A percentile compares a stretch with the other conserved stretches of the same genome.
Evolutionary conservation across 108 stramenopile genomes (phyloP).

Genomic region (Mediolabrus comicus): DNA sequence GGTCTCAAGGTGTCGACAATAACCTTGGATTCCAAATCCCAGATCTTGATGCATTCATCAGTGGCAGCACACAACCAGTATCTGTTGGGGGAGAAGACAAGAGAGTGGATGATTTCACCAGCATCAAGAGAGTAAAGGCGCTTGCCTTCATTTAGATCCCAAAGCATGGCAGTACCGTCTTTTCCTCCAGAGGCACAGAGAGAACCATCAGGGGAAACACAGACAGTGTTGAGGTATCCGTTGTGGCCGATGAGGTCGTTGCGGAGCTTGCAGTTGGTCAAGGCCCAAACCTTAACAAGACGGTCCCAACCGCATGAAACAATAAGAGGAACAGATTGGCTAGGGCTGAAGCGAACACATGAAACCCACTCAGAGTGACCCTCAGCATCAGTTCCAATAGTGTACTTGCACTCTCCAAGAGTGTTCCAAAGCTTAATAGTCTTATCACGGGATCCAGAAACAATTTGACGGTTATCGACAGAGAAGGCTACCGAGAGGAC

Average conservation of each 20-base stretch:
- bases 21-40: conserved; percentile 99
- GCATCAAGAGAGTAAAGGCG: conserved; percentile 98
- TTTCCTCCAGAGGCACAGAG: conserved; percentile 99
- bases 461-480: conserved; percentile 99
- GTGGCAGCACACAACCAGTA: conserved; percentile 99
- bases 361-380: conserved; percentile 99
- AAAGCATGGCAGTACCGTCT: conserved; percentile 99
- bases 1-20: conserved; percentile 96
- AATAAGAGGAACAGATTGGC: conserved; percentile 91
- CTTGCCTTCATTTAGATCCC: conserved; percentile 99
- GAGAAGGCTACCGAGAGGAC: conserved; percentile 98
- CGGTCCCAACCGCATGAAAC: conserved; percentile 99
- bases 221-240: conserved; percentile 99
- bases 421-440: conserved; percentile 99
- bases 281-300: conserved; percentile 99
- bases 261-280: conserved; percentile 98
- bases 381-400: conserved; percentile 77
- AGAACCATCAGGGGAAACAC: conserved; percentile 98
- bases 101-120: conserved; percentile 97
- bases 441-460: conserved; percentile 96
- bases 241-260: conserved; percentile 98
- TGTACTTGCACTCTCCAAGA: conserved; percentile 97
- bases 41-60: conserved; percentile 98
- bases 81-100: conserved; percentile 99
- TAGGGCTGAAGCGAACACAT: conserved; percentile 98